Evolutionary conservation across 306 rosid species (phyloP).

Genomic region (Pyrus bretschneideri): DNA sequence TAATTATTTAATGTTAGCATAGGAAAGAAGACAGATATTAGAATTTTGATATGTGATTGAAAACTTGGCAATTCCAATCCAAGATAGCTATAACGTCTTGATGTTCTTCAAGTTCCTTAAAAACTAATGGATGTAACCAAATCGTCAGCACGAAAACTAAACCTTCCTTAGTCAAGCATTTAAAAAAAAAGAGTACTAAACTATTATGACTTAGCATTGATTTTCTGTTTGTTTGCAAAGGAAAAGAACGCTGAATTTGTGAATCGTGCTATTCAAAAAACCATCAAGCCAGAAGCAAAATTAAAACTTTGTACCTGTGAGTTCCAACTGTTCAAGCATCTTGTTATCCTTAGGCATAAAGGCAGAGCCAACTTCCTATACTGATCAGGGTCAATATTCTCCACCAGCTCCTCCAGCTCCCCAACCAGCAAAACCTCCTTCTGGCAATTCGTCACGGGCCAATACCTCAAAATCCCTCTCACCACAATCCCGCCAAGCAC

Average conservation of each 20-base stretch:
- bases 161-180: not conserved
- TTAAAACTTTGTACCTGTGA: conserved; percentile 45
- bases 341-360: conserved; percentile 54
- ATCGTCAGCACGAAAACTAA: not conserved
- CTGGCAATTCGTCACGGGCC: conserved; percentile 78
- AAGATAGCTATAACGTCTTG: not conserved
- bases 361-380: conserved; percentile 75
- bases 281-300: not conserved
- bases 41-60: not conserved
- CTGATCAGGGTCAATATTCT: conserved; percentile 62
- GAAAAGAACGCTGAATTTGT: not conserved
- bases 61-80: not conserved
- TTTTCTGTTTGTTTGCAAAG: not conserved
- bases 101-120: not conserved
- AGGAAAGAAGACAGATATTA: not conserved
- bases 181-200: not conserved
- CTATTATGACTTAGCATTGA: not conserved
- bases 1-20: not conserved
- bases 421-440: conserved; percentile 69
- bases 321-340: conserved; percentile 71
- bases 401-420: conserved; percentile 80
- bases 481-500: conserved; percentile 73
- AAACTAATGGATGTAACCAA: too few species aligned
- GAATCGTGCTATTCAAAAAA: not conserved
- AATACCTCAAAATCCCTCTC: conserved; percentile 66